Evolutionary conservation across 1,139 yeast genomes (phyloP).

Genomic region (Scheffersomyces segobiensis): DNA sequence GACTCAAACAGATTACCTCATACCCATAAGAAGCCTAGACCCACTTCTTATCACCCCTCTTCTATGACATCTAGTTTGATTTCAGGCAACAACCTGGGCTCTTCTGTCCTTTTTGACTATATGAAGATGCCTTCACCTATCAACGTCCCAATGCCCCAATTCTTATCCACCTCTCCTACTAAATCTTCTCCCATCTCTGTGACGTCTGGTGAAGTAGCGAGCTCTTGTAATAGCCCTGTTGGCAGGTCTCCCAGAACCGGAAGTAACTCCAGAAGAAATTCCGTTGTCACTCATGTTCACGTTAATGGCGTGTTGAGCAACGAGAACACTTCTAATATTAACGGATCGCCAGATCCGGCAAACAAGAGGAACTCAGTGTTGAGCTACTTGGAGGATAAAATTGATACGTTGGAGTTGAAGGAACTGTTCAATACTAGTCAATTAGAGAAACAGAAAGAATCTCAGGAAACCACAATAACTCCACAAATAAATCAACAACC

Average conservation of each 20-base stretch:
- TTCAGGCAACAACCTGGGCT: conserved; percentile 17
- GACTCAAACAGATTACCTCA: conserved; percentile 39
- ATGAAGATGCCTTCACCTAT: conserved; percentile 35
- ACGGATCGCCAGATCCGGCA: conserved; percentile 20
- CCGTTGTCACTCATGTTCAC: conserved; percentile 47
- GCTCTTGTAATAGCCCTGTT: conserved; percentile 10
- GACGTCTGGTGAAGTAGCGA: conserved; percentile 11
- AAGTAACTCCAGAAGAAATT: conserved; percentile 34
- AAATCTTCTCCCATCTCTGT: conserved; percentile 22
- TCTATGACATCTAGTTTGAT: conserved; percentile 42
- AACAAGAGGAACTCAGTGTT: conserved; percentile 44
- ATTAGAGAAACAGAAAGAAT: conserved; percentile 9
- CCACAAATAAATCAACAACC: conserved; percentile 35
- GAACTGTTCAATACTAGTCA: conserved; percentile 28
- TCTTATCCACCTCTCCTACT: conserved; percentile 41
- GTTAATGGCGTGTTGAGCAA: conserved; percentile 49
- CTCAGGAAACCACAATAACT: conserved; percentile 16
- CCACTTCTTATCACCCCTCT: conserved; percentile 76
- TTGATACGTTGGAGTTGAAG: conserved; percentile 42
- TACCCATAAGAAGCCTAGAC: conserved; percentile 63
- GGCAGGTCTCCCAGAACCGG: conserved; percentile 7
- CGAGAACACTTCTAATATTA: conserved; percentile 21
- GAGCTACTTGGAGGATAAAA: conserved; percentile 48
- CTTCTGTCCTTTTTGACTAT: conserved; percentile 30
- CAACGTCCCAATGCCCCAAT: conserved; percentile 34